phyloP scores from a whole-genome alignment of 169 alveolate genomes.

The Plasmodium knowlesi region DNA sequence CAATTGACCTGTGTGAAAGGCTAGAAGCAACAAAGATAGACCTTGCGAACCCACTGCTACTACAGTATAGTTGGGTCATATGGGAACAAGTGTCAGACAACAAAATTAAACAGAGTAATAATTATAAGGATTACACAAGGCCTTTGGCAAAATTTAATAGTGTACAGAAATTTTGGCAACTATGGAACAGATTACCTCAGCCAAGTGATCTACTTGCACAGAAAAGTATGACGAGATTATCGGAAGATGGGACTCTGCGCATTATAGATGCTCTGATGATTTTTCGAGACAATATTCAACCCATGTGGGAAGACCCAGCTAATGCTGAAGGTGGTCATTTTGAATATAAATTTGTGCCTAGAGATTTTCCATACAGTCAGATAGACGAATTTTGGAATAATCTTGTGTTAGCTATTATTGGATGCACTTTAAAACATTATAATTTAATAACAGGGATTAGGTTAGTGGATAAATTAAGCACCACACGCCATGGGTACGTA shows the following conservation, averaged over 20 bases:
- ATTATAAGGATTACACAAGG: conserved; percentile 87
- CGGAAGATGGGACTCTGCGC: conserved; percentile 83
- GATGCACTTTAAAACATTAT: conserved; percentile 83
- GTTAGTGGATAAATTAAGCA: conserved; percentile 79
- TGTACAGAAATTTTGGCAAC: conserved; percentile 86
- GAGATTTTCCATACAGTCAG: conserved; percentile 80
- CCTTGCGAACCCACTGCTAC: conserved; percentile 76
- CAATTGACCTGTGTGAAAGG: conserved; percentile 55
- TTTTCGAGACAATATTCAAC: conserved; percentile 87
- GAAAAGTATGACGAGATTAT: conserved; percentile 77
- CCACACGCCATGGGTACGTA: conserved; percentile 76
- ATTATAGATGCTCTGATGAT: conserved; percentile 86
- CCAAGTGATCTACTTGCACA: conserved; percentile 84
- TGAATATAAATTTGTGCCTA: conserved; percentile 86
- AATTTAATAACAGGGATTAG: conserved; percentile 86
- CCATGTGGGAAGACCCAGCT: conserved; percentile 91
- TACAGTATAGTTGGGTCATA: conserved; percentile 88
- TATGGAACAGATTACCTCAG: conserved; percentile 86
- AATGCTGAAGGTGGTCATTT: conserved; percentile 89
- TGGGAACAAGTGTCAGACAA: conserved; percentile 87
- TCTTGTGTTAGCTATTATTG: conserved; percentile 86
- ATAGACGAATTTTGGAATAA: conserved; percentile 89
- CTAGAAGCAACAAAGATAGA: conserved; percentile 68
- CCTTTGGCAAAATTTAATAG: conserved; percentile 89
- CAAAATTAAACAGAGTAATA: conserved; percentile 80